Conservation (phyloP, 2,329 filamentous ascomycete species). For the Aspergillus unguis region DNA sequence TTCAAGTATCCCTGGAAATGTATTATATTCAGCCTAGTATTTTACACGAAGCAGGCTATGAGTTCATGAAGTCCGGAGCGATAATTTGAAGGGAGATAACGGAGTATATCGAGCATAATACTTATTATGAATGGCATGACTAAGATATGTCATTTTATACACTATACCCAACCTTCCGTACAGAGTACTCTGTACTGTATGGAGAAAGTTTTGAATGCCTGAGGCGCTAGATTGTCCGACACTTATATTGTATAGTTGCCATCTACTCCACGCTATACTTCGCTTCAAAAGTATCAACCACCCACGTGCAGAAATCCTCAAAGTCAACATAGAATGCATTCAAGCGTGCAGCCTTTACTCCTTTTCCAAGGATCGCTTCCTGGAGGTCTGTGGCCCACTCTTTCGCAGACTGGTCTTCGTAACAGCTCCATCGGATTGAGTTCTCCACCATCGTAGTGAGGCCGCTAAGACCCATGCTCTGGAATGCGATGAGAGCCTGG, state of each 20-base stretch:
- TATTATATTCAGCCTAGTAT: too few relatives aligned
- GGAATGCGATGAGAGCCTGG: constrained; percentile 87
- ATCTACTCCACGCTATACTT: neutral
- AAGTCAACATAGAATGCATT: constrained; percentile 77
- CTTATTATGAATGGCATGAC: neutral
- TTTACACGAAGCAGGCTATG: neutral
- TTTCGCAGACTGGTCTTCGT: constrained; percentile 70
- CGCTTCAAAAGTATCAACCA: constrained; percentile 70
- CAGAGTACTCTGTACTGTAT: too few relatives aligned
- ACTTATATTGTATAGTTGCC: neutral
- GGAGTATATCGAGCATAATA: neutral
- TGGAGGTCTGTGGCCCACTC: constrained; percentile 72
- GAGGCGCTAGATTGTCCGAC: neutral
- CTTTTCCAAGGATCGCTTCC: constrained; percentile 67
- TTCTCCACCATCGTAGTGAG: constrained; percentile 87
- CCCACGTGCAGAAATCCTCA: constrained; percentile 88
- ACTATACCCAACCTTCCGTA: too few relatives aligned
- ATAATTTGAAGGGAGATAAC: neutral
- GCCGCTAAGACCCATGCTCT: constrained; percentile 84
- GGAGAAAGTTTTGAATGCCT: neutral
- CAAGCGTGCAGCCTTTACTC: constrained; percentile 68
- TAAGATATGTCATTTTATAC: neutral
- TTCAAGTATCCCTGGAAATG: too few relatives aligned
- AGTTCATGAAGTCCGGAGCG: neutral
- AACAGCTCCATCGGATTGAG: constrained; percentile 83